These are phyloP conservation scores for Musa itinerans DNA, from an alignment of 176 grass and related monocot genomes.

Conservation along the genomic window DNA sequence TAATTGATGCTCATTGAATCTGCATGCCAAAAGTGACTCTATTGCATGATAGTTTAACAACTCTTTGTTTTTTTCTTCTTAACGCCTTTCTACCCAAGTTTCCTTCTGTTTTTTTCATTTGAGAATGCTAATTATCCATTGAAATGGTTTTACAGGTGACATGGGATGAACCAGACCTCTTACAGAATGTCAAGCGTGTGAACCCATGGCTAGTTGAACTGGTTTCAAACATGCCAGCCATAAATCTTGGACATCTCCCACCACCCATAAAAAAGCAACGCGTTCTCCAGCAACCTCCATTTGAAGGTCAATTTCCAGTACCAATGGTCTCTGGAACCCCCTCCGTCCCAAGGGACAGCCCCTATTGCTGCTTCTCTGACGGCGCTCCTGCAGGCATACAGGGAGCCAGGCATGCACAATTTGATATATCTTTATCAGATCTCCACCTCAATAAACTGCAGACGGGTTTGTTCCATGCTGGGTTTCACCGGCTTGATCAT, in stretches of 20 bases:
- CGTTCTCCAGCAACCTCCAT: constrained; percentile 26
- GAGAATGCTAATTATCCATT: neutral
- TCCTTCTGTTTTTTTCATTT: neutral
- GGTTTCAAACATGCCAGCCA: constrained; percentile 59
- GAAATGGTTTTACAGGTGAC: constrained; percentile 43
- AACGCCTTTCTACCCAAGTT: neutral
- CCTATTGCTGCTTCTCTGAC: constrained; percentile 46
- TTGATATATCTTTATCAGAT: constrained; percentile 59
- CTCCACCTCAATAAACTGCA: constrained; percentile 51
- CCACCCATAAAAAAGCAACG: constrained; percentile 69
- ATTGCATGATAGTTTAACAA: neutral
- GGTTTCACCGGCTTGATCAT: constrained; percentile 19
- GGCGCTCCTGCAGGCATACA: constrained; percentile 80
- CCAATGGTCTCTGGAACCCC: constrained; percentile 10
- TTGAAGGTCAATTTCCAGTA: constrained; percentile 30
- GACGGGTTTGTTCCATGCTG: constrained; percentile 22
- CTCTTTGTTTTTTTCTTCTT: neutral
- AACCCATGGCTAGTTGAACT: constrained; percentile 80
- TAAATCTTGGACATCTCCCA: constrained; percentile 55
- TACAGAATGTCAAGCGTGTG: constrained; percentile 84
- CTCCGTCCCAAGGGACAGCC: constrained; percentile 15
- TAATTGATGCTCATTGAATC: too few species aligned
- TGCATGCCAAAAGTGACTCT: too few species aligned
- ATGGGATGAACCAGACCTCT: constrained; percentile 89
- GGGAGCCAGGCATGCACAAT: constrained; percentile 92